Base-by-base conservation (phyloP, 2,329 filamentous ascomycete genomes). In the Podosphaera xanthii region DNA sequence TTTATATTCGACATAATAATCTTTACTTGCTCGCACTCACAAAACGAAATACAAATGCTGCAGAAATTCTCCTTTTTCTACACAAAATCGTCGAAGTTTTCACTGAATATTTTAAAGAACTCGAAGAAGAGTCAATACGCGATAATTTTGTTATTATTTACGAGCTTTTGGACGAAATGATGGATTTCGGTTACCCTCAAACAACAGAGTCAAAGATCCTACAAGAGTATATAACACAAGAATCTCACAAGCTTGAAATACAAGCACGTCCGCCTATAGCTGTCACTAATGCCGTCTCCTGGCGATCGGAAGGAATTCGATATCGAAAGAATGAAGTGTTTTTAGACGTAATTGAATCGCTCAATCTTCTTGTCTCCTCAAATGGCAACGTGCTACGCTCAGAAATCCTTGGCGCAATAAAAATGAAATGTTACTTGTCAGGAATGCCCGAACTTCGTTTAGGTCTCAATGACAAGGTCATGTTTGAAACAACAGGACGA, bases 111-210 rank as follows among this genome's bases (percentile, higher is more conserved):
- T 98, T 98, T 79, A 98, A 98, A 72, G 91, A 94, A 63, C 79
- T 98, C 61, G 92, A 98, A 72, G 92, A 98, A 72, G 92, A 98
- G 73, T 95, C 88, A 67, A 98, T 98, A 71, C 83, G 92, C 67
- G 92, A 98, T 76, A 98, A 98, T 76, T 98, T 98, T 70, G 92
- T 98, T 71, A 83, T 98, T 70, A 98, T 98, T 69, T 98, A 98
- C 77, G 92, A 98, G 73, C 75, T 98, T 62, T 80, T 98, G 63
- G 92, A 98, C 70, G 92, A 98, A 76, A 98, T 98, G 92, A 98
- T 98, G 92, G 92, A 98, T 73, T 98, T 98, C 76, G 92, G 92
- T 63, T 96, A 98, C 71, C 92, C 92, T 4, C 92, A 98, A 72
- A 98, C 92, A 8, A 98, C 92, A 64, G 92, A 98, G 72, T 87